phyloP scores from a whole-genome alignment of 768 basidiomycete species.

The Lactarius tabidus region DNA sequence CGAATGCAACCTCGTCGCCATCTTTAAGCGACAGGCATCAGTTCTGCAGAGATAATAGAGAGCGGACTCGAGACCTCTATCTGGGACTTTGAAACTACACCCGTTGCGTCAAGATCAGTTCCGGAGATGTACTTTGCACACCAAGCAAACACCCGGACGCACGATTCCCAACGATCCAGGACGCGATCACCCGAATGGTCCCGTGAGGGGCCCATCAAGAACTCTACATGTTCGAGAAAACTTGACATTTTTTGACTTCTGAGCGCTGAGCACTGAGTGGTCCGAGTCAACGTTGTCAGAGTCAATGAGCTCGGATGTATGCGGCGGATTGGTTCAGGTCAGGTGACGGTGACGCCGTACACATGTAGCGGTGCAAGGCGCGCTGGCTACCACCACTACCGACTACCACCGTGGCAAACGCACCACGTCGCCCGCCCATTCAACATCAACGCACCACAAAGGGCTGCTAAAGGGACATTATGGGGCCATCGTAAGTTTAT shows the following conservation, averaged over 20 bases:
- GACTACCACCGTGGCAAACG: neutral
- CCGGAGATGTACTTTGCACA: neutral
- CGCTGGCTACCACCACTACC: neutral
- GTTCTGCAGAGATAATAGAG: neutral
- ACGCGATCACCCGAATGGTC: slow-evolving; percentile 18
- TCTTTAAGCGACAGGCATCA: slow-evolving; percentile 14
- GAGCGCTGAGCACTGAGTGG: neutral
- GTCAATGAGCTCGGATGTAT: neutral
- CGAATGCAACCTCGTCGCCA: slow-evolving; percentile 6
- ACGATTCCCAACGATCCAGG: slow-evolving; percentile 23
- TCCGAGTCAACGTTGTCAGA: neutral
- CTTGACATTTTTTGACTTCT: slow-evolving; percentile 11
- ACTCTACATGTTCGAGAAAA: slow-evolving; percentile 22
- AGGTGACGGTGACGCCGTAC: neutral
- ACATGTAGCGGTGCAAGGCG: neutral
- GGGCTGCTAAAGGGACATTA: slow-evolving; percentile 1
- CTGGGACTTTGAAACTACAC: slow-evolving; percentile 12
- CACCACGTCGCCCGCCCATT: neutral
- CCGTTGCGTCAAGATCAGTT: slow-evolving; percentile 6
- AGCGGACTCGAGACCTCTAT: slow-evolving; percentile 8
- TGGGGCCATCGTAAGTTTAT: slow-evolving; percentile 20
- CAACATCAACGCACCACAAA: neutral
- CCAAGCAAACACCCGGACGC: slow-evolving; percentile 11
- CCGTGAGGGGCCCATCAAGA: slow-evolving; percentile 15
- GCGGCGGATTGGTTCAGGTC: neutral